These are phyloP conservation scores for Cicer pinnatifidum DNA, from an alignment of 306 rosid genomes.

Conservation along the genomic window DNA sequence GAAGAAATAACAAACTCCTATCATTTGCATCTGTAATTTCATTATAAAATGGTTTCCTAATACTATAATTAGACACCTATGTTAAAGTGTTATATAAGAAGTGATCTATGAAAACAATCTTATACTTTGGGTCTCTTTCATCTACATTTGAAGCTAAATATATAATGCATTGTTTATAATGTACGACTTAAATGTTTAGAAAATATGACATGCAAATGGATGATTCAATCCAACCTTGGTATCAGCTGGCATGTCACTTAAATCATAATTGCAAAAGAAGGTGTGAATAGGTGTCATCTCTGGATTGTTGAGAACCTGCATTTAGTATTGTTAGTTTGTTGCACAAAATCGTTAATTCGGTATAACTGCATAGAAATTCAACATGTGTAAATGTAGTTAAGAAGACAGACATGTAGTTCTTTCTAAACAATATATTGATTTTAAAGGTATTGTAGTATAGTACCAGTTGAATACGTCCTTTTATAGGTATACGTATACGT, in stretches of 20 bases:
- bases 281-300: constrained; percentile 90
- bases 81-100: not conserved
- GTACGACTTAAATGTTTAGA: too few relatives aligned
- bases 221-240: constrained; percentile 64
- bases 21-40: too few relatives aligned
- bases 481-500: constrained; percentile 70
- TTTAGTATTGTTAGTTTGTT: constrained; percentile 36
- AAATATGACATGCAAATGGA: too few relatives aligned
- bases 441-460: constrained; percentile 30
- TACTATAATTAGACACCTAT: not conserved
- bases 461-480: constrained; percentile 84
- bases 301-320: constrained; percentile 94
- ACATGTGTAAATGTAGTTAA: constrained; percentile 23
- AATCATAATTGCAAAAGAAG: constrained; percentile 82
- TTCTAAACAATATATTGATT: constrained; percentile 19
- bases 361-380: constrained; percentile 23
- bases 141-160: not conserved
- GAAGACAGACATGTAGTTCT: constrained; percentile 15
- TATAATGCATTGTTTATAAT: too few relatives aligned
- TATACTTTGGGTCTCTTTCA: not conserved
- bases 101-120: not conserved
- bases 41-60: too few relatives aligned
- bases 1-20: not conserved
- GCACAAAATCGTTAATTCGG: constrained; percentile 31
- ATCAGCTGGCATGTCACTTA: constrained; percentile 91